Evolutionary conservation across 345 rosid genomes (phyloP), one percentile per base, ranked within the genome.

Genomic region (Triadica sebifera): DNA sequence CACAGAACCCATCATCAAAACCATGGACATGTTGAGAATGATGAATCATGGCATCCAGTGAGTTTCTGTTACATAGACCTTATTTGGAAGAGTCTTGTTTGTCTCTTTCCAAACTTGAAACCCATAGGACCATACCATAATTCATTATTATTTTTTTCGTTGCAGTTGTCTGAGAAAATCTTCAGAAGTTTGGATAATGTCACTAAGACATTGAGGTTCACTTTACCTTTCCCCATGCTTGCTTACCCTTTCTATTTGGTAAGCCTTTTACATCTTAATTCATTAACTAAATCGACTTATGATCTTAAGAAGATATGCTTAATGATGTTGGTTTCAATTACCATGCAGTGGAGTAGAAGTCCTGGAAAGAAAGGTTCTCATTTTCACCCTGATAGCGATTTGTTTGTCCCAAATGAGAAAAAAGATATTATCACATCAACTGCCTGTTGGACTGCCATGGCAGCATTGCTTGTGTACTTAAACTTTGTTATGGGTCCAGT

Each of bases 211-310:
- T 74, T 94, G 79, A 81, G 98, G 67, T 94, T 92, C 87, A 89
- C 87, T 19, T 67, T 92, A 82, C 98, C 97, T 38, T 91, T 94
- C 55, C 96, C 97, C 37, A 78, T 94, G 88, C 86, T 94, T 25
- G 97, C 98, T n/a, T 94, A 85, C 79, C 98, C 98, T 78, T 22
- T 94, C 80, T 94, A 94, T 84, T 85, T 94, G 93, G 97, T 94
- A 74, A 87, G 81, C 46, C n/a, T 66, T 64, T 41, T 41, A 34
- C 46, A 6, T n/a, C 53, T 65, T 39, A 8, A 43, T 43, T 43
- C 10, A 4, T 58, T 22, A 64, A 52, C 45, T 53, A 51, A 72
- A 45, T 10, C 37, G 11, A 16, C 46, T 34, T 34, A 8, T 68
- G 29, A n/a, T 17, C 37, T 46, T 45, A 19, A 17, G 53, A 39